Evolutionary conservation across 495 filamentous ascomycete genomes (phyloP), one percentile per base, ranked within the genome.

Genomic region (Parathielavia hyrcaniae): DNA sequence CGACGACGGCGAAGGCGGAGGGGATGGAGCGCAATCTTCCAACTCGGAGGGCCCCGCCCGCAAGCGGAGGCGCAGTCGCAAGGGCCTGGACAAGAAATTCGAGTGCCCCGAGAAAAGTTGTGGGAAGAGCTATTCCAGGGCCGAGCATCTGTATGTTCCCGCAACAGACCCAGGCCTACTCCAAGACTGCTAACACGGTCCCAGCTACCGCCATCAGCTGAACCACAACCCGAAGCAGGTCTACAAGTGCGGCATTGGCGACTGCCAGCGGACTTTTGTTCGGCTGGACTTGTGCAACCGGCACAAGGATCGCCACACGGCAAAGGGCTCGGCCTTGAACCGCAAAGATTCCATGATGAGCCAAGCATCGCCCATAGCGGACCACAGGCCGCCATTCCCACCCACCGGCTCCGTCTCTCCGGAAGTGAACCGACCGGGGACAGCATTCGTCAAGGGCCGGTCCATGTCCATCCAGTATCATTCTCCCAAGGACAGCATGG

Each of bases 141-240:
- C 92, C 22, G 93, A 98, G 72, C 93, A 98, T 76, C 79, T 98
- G 70, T 96, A 72, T 72, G 79, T 50, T 39, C 7, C 38, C 20
- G 50, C 17, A 22, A 32, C 10, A 40, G n/a, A 26, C 32, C 20
- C 12, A 14, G 19, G 17, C 16, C 17, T 51, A 10, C 9, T 38
- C 49, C 6, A 26, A 30, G 47, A 58, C 53, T 70, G 60, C 70
- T 66, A 57, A 67, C 59, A 23, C 51, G 35, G 39, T 20, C 38
- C 47, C 46, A 82, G 80, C 35, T 81, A 96, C 71, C 84, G 93
- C 22, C 93, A 98, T 73, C 92, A 97, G 73, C 73, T 98, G 64
- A 98, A 98, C 66, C 93, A 93, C 86, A 86, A 78, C 78, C 91
- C 92, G 9, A 97, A 98, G 73, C 88, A 95, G 66, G 96, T 97